phyloP scores from a whole-genome alignment of 2,329 filamentous ascomycete genomes.

The Talaromyces sp. region DNA sequence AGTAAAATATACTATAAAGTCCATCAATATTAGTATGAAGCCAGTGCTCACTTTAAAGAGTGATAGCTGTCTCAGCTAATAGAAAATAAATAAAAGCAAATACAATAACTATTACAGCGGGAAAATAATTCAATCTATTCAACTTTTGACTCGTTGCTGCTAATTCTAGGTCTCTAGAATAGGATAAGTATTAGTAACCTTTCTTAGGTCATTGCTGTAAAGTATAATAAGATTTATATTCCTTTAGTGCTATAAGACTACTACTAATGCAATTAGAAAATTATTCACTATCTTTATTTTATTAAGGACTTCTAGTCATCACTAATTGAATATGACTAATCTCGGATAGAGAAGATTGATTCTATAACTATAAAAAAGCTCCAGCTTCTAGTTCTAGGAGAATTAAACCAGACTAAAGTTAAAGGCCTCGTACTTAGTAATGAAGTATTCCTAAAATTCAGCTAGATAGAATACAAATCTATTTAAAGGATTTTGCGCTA shows the following conservation, averaged over 20 bases:
- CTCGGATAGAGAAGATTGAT: constrained; percentile 26
- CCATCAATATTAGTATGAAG: constrained; percentile 4
- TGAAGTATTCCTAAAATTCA: neutral
- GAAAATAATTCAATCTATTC: constrained; percentile 2
- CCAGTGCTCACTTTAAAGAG: constrained; percentile 19
- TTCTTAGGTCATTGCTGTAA: neutral
- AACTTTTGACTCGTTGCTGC: constrained; percentile 4
- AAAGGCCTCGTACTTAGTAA: constrained; percentile 3
- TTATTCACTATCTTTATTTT: constrained; percentile 27
- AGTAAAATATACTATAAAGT: constrained; percentile 8
- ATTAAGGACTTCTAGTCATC: constrained; percentile 29
- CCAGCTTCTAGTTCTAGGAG: neutral
- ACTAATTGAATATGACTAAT: constrained; percentile 24
- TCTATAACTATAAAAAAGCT: neutral
- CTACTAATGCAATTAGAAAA: constrained; percentile 19
- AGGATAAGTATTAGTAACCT: neutral
- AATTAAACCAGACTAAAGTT: neutral
- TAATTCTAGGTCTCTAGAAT: neutral
- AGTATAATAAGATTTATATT: constrained; percentile 4
- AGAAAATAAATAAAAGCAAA: constrained; percentile 21
- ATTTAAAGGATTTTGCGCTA: neutral
- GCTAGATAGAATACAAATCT: constrained; percentile 1
- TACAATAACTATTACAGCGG: constrained; percentile 18
- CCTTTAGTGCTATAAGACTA: neutral
- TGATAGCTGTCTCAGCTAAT: constrained; percentile 20